Base-by-base conservation (phyloP, 2,329 filamentous ascomycete genomes). In the Stemphylium beticola region DNA sequence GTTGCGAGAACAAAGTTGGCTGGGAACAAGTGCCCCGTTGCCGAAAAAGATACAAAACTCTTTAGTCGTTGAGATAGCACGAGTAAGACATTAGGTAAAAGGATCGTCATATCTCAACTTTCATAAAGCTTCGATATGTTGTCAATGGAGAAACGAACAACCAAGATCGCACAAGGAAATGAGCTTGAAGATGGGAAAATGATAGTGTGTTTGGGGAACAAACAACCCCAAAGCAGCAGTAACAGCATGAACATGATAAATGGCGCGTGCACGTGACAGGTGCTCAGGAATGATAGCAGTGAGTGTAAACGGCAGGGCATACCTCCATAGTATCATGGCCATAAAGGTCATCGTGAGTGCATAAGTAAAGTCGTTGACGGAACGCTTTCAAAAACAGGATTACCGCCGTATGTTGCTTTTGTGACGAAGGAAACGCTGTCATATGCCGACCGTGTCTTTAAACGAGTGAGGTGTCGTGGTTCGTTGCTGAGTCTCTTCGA, bases 361-460 rank as follows among this genome's bases (percentile, higher is more conserved):
- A 65, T 74, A 61, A 68, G 50, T 57, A 68, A 69, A 67, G 67
- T 74, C 72, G 66, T 75, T 60, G 62, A 58, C 57, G 50, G 60
- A 73, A 73, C 68, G 72, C 65, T 73, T 70, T 67, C 59, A 74
- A 75, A 75, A 74, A 67, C 62, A 73, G 64, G 67, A 68, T 68
- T 73, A 69, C 72, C 72, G 62, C 73, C 72, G 61, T 55, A 46
- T 69, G 64, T 65, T 71, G 65, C 70, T 74, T 74, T 73, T 74
- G 57, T 57, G 64, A 71, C 67, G 65, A 68, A 73, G 64, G 66
- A 66, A 75, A 75, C 62, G 67, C 62, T 66, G 60, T 75, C 67
- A 76, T 62, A 76, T 76, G 71, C 74, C 74, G 67, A 76, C 74
- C 44, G 74, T 76, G 58, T 76, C 74, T 74, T 76, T 76, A 67